Percentiles rank a stretch among this genome's conserved stretches.
Evolutionary conservation across 768 basidiomycete genomes (phyloP).

Genomic region (Mycena sanguinolenta): DNA sequence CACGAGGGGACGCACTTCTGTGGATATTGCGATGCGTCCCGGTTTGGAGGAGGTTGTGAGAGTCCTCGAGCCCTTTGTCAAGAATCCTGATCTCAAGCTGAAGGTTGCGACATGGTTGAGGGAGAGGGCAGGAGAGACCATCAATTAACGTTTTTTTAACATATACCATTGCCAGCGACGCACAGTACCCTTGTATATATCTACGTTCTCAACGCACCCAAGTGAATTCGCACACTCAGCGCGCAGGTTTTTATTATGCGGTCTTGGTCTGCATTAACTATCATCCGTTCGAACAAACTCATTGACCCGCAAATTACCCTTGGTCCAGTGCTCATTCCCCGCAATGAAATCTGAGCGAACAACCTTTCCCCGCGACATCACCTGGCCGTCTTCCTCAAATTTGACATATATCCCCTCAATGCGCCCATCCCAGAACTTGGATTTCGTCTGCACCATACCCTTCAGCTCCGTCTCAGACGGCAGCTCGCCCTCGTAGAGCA

Average conservation of each 20-base stretch:
- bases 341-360: conserved; percentile 73
- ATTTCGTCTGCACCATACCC: conserved; percentile 60
- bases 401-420: conserved; percentile 73
- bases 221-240: too few relatives aligned
- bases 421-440: conserved; percentile 60
- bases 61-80: neutral
- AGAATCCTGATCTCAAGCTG: neutral
- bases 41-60: neutral
- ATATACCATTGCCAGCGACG: too few relatives aligned
- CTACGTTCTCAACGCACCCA: conserved; percentile 5
- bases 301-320: conserved; percentile 55
- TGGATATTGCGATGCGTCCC: neutral
- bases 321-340: conserved; percentile 74
- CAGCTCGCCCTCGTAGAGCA: conserved; percentile 58
- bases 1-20: neutral
- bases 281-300: conserved; percentile 36
- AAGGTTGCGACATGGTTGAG: neutral
- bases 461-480: conserved; percentile 55
- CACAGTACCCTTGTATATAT: too few relatives aligned
- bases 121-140: neutral
- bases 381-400: conserved; percentile 56
- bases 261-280: conserved; percentile 4
- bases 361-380: conserved; percentile 64
- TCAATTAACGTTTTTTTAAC: neutral
- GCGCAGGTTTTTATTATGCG: too few relatives aligned